phyloP scores from a whole-genome alignment of 2,329 filamentous ascomycete genomes.

The Aspergillaceae sp. region DNA sequence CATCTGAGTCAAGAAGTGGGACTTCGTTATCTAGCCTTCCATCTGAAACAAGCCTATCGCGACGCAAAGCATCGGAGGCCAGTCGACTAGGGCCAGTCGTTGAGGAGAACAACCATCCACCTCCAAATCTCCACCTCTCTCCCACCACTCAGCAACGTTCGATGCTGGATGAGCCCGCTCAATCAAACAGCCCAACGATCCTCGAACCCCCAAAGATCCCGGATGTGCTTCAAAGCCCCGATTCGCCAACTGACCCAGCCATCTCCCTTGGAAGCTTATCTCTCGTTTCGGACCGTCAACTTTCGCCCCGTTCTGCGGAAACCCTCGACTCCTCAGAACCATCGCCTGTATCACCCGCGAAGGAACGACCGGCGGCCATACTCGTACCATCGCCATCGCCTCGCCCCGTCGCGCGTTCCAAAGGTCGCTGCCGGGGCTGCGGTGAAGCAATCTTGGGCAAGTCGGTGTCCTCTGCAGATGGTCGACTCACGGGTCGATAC shows the following conservation, averaged over 20 bases:
- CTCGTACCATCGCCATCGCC: conserved; percentile 29
- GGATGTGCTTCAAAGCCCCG: conserved; percentile 26
- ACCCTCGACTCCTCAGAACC: background rate
- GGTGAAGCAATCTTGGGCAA: conserved; percentile 71
- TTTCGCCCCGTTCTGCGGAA: background rate
- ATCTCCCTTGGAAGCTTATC: conserved; percentile 35
- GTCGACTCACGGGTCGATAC: conserved; percentile 82
- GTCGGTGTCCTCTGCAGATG: conserved; percentile 87
- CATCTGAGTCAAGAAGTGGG: conserved; percentile 50
- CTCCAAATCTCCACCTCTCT: background rate
- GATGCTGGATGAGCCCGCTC: conserved; percentile 4
- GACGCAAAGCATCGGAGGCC: conserved; percentile 24
- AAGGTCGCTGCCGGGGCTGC: conserved; percentile 79
- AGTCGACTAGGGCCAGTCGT: conserved; percentile 46
- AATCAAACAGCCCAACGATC: conserved; percentile 15
- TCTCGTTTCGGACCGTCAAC: conserved; percentile 14
- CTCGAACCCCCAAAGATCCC: conserved; percentile 24
- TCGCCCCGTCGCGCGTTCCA: conserved; percentile 41
- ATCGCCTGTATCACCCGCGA: conserved; percentile 5
- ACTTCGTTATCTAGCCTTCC: conserved; percentile 57
- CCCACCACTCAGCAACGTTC: background rate
- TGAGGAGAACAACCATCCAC: conserved; percentile 43
- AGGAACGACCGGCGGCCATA: conserved; percentile 23
- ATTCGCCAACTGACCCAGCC: conserved; percentile 43
- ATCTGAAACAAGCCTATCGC: conserved; percentile 26